Percentiles rank a stretch among this genome's conserved stretches.
Conservation (phyloP, 2,329 filamentous ascomycete species). For the Pleomassaria siparia region DNA sequence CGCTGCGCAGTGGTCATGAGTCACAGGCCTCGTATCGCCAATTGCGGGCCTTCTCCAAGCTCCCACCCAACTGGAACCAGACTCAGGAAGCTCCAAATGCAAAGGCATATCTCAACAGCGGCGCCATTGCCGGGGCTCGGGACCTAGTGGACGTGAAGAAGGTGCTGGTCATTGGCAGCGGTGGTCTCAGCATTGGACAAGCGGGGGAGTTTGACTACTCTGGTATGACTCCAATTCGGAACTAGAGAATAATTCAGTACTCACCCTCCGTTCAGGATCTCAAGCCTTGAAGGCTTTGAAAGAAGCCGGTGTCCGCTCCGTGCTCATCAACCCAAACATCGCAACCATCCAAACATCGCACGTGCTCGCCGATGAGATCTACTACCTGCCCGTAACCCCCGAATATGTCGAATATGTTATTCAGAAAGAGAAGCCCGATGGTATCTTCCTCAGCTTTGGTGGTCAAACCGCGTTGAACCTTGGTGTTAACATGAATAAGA, state of each 20-base stretch:
- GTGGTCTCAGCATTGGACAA: conserved; percentile 94
- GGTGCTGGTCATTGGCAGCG: conserved; percentile 92
- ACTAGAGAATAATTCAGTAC: conserved; percentile 8
- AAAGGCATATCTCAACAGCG: conserved; percentile 86
- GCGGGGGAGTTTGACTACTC: conserved; percentile 99
- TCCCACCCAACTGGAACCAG: conserved; percentile 39
- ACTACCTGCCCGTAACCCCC: conserved; percentile 95
- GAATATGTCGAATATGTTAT: conserved; percentile 99
- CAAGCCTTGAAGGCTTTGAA: conserved; percentile 97
- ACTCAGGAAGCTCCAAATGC: conserved; percentile 74
- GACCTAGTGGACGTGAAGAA: conserved; percentile 91
- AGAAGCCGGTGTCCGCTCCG: conserved; percentile 86
- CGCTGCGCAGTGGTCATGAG: conserved; percentile 32
- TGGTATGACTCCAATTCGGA: conserved; percentile 56
- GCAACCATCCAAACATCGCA: conserved; percentile 98
- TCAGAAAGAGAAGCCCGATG: conserved; percentile 91
- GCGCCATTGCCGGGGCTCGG: conserved; percentile 74
- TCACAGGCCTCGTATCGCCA: conserved; percentile 36
- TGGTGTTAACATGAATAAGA: conserved; percentile 95
- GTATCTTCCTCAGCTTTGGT: conserved; percentile 95
- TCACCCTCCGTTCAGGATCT: conserved; percentile 62
- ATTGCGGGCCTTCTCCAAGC: conserved; percentile 42
- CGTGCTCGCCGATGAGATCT: conserved; percentile 93
- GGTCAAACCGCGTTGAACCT: conserved; percentile 96
- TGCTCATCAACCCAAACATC: conserved; percentile 97